phyloP scores from a whole-genome alignment of 495 filamentous ascomycete species.

The Pyrenula aspistea region DNA sequence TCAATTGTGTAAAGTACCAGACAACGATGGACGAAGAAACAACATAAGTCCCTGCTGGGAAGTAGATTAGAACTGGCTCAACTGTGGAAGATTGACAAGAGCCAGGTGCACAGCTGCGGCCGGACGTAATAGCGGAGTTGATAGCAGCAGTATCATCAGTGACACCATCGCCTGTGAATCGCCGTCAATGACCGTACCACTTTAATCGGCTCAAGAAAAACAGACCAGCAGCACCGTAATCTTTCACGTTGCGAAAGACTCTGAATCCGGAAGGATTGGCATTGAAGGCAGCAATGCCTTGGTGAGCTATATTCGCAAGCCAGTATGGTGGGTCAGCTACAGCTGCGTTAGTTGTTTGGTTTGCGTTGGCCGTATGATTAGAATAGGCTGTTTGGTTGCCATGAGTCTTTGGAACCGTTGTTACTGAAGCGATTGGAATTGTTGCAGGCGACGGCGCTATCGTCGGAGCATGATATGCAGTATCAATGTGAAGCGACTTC shows the following conservation, averaged over 20 bases:
- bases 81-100: slow-evolving; percentile 35
- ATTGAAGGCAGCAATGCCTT: slow-evolving; percentile 51
- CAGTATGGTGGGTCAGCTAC: slow-evolving; percentile 40
- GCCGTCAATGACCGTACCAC: neutral
- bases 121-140: slow-evolving; percentile 44
- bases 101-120: slow-evolving; percentile 36
- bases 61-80: slow-evolving; percentile 49
- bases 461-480: neutral
- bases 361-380: neutral
- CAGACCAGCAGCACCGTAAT: slow-evolving; percentile 49
- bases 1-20: slow-evolving; percentile 55
- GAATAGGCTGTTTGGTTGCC: neutral
- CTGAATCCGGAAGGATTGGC: slow-evolving; percentile 36
- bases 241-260: slow-evolving; percentile 70
- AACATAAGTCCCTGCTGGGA: slow-evolving; percentile 52
- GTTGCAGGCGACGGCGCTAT: neutral
- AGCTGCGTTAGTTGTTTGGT: slow-evolving; percentile 8
- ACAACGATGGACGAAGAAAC: slow-evolving; percentile 43
- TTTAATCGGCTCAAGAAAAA: neutral
- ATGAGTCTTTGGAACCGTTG: neutral
- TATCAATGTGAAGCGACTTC: neutral
- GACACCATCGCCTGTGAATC: neutral
- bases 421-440: neutral
- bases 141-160: slow-evolving; percentile 52
- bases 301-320: slow-evolving; percentile 53